These are phyloP conservation scores for Dothidotthia symphoricarpi DNA, from an alignment of 2,329 filamentous ascomycete genomes.

Conservation along the genomic window DNA sequence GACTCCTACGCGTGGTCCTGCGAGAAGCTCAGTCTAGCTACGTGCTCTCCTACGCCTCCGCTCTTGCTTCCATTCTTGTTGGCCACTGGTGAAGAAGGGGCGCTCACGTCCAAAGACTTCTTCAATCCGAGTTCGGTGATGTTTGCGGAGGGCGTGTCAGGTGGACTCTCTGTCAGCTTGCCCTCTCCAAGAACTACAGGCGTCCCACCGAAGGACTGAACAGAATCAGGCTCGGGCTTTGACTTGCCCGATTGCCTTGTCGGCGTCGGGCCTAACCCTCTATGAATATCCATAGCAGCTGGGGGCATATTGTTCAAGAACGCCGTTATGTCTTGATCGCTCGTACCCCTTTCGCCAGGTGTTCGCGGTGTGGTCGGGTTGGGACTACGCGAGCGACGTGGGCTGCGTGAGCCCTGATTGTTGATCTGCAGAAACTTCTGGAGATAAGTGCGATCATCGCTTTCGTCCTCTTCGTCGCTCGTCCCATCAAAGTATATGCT, in stretches of 20 bases:
- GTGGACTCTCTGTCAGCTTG: conserved; percentile 17
- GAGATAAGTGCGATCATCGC: conserved; percentile 40
- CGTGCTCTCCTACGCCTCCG: conserved; percentile 33
- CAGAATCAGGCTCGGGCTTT: conserved; percentile 29
- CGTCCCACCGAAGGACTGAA: conserved; percentile 26
- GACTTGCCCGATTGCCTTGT: conserved; percentile 10
- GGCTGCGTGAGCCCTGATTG: conserved; percentile 18
- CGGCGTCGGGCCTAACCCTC: conserved; percentile 39
- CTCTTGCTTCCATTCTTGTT: conserved; percentile 22
- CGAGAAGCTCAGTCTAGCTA: conserved; percentile 29
- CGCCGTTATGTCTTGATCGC: conserved; percentile 42
- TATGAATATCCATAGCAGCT: conserved; percentile 36
- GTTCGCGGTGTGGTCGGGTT: conserved; percentile 15
- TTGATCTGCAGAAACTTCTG: conserved; percentile 39
- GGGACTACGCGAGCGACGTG: conserved; percentile 4
- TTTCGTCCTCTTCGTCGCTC: conserved; percentile 49
- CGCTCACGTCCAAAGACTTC: conserved; percentile 32
- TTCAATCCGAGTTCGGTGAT: conserved; percentile 32
- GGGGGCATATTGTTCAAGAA: conserved; percentile 31
- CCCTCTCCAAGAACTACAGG: conserved; percentile 12
- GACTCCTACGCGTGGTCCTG: background rate
- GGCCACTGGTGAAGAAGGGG: conserved; percentile 15
- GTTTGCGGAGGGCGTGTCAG: conserved; percentile 22
- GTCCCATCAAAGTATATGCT: conserved; percentile 51
- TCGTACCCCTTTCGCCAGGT: conserved; percentile 33